phyloP scores from a whole-genome alignment of 2,329 filamentous ascomycete genomes.

The Aspergillus uvarum region DNA sequence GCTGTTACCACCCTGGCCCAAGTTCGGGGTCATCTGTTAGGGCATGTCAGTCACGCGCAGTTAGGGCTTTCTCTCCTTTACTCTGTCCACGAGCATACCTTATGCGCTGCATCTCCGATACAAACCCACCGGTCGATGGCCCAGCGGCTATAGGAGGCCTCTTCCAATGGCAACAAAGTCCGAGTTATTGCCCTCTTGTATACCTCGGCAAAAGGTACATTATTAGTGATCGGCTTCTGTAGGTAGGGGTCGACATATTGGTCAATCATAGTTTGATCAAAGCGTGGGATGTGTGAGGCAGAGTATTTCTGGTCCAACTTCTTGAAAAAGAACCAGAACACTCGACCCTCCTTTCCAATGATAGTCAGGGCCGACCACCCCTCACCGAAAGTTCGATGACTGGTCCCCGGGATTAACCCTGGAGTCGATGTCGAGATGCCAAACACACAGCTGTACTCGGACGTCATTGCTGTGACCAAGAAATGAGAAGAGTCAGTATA shows the following conservation, averaged over 20 bases:
- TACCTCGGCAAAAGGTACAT: neutral
- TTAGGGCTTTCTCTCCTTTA: too few relatives aligned
- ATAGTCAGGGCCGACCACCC: slow-evolving; percentile 2
- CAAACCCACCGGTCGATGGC: slow-evolving; percentile 1
- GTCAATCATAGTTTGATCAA: neutral
- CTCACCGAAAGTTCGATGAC: slow-evolving; percentile 2
- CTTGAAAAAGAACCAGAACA: slow-evolving; percentile 13
- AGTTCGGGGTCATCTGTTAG: neutral
- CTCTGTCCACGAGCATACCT: neutral
- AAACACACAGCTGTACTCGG: slow-evolving; percentile 15
- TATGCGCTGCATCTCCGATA: slow-evolving; percentile 12
- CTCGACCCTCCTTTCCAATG: slow-evolving; percentile 5
- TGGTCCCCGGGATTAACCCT: slow-evolving; percentile 4
- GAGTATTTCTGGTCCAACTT: slow-evolving; percentile 2
- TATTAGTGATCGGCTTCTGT: neutral
- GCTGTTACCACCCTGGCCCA: neutral
- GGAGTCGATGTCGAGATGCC: slow-evolving; percentile 11
- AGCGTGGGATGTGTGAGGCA: neutral
- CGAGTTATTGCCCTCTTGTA: neutral
- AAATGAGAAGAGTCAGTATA: too few relatives aligned
- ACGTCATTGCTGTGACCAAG: neutral
- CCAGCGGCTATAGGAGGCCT: slow-evolving; percentile 5
- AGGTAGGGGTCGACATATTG: neutral
- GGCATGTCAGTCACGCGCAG: too few relatives aligned
- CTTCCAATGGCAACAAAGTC: slow-evolving; percentile 8